Conservation (phyloP, 2,329 filamentous ascomycete genomes). For the Rasamsonia emersonii region DNA sequence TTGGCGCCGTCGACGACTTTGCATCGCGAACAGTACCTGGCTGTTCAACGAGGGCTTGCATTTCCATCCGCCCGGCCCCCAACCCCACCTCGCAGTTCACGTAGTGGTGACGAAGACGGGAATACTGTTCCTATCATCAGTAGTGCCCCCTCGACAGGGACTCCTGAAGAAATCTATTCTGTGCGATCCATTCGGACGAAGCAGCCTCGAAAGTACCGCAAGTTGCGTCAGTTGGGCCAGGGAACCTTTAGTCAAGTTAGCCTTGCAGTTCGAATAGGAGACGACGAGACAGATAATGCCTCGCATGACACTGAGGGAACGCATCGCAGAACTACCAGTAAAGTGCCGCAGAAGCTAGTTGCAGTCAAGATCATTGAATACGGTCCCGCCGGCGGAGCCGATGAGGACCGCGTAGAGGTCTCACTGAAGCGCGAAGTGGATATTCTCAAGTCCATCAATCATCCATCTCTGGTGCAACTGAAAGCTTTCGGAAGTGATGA, state of each 20-base stretch:
- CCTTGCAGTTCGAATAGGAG: constrained; percentile 71
- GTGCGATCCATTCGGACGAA: constrained; percentile 57
- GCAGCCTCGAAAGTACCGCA: constrained; percentile 69
- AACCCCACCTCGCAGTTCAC: constrained; percentile 72
- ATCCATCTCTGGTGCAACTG: constrained; percentile 83
- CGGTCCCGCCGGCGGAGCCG: constrained; percentile 84
- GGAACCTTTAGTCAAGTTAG: constrained; percentile 95
- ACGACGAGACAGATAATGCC: constrained; percentile 37
- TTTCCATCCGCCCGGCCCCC: constrained; percentile 54
- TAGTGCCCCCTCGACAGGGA: constrained; percentile 12
- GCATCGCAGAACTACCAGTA: constrained; percentile 6
- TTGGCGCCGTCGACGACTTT: constrained; percentile 34
- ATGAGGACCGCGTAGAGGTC: constrained; percentile 86
- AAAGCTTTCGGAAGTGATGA: constrained; percentile 86
- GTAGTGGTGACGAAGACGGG: constrained; percentile 45
- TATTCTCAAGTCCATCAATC: constrained; percentile 78
- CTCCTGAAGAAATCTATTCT: constrained; percentile 56
- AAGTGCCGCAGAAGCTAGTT: constrained; percentile 62
- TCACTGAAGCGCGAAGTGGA: constrained; percentile 91
- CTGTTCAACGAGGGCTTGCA: constrained; percentile 65
- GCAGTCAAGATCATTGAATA: constrained; percentile 95
- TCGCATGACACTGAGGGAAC: constrained; percentile 14
- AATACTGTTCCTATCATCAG: constrained; percentile 31
- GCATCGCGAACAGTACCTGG: constrained; percentile 73
- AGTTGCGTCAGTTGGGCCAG: constrained; percentile 72